Evolutionary conservation across 257 asterid species (phyloP).

Genomic region (Fraxinus quadrangulata): DNA sequence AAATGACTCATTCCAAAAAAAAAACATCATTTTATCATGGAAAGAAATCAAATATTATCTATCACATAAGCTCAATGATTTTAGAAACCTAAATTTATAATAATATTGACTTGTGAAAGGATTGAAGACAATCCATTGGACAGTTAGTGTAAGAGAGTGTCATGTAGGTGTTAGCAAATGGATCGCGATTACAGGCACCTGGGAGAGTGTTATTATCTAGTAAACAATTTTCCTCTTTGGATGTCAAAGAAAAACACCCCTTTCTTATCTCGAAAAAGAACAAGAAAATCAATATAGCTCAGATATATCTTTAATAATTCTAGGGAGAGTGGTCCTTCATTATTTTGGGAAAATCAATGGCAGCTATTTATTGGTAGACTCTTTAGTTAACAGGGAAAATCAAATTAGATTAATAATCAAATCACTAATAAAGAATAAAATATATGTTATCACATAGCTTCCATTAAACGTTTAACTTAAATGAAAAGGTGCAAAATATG

Average conservation of each 20-base stretch:
- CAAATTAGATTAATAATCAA: neutral
- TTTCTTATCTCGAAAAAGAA: neutral
- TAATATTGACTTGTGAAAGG: neutral
- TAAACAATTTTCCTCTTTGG: neutral
- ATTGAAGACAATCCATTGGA: neutral
- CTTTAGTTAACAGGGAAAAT: neutral
- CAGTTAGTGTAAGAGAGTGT: neutral
- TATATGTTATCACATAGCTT: too few species aligned
- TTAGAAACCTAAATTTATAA: neutral
- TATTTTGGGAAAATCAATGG: neutral
- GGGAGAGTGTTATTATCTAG: neutral
- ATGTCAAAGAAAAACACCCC: neutral
- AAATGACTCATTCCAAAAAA: too few species aligned
- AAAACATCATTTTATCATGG: too few species aligned
- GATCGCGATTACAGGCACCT: neutral
- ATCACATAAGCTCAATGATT: neutral
- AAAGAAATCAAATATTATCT: neutral
- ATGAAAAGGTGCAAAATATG: neutral
- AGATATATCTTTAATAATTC: neutral
- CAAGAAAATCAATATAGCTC: neutral
- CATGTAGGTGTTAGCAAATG: neutral
- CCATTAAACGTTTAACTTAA: too few species aligned
- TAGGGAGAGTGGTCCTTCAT: neutral
- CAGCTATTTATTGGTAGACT: neutral
- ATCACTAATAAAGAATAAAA: neutral